These are phyloP conservation scores for Thielaviopsis populi DNA, from an alignment of 2,329 filamentous ascomycete genomes.

Conservation along the genomic window DNA sequence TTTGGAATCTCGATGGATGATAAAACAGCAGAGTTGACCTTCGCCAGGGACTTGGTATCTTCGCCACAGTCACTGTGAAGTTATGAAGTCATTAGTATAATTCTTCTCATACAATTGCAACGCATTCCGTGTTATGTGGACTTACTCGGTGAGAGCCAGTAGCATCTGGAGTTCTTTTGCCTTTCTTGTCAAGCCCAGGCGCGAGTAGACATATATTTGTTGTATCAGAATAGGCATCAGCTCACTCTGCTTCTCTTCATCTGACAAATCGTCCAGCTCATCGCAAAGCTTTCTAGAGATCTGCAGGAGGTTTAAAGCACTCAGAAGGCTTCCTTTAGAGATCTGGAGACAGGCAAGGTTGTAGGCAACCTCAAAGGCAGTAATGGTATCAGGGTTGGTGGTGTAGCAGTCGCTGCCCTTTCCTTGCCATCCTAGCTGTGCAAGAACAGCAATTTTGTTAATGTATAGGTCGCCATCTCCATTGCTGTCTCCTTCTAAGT, in stretches of 20 bases:
- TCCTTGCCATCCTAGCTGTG: conserved; percentile 58
- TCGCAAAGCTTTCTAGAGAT: conserved; percentile 57
- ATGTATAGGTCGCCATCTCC: conserved; percentile 64
- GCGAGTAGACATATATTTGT: conserved; percentile 56
- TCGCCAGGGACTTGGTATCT: conserved; percentile 49
- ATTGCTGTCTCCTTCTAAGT: conserved; percentile 32
- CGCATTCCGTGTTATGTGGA: conserved; percentile 14
- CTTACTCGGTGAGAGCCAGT: conserved; percentile 48
- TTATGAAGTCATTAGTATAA: background rate
- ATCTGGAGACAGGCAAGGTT: conserved; percentile 64
- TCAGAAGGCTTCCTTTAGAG: conserved; percentile 49
- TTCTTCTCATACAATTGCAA: background rate
- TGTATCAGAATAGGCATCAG: conserved; percentile 62
- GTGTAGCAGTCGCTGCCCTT: conserved; percentile 25
- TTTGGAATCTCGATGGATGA: conserved; percentile 34
- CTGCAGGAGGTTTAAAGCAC: conserved; percentile 52
- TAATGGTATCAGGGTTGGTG: conserved; percentile 22
- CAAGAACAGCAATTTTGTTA: conserved; percentile 56
- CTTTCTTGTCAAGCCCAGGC: conserved; percentile 49
- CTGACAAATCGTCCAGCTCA: conserved; percentile 53
- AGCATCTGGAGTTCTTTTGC: conserved; percentile 46
- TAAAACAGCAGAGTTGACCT: conserved; percentile 43
- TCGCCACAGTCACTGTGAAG: conserved; percentile 45
- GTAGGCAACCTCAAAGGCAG: conserved; percentile 69
- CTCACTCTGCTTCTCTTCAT: conserved; percentile 61